Conservation (phyloP, 257 asterid genomes). For the Solanum infundibuliforme region DNA sequence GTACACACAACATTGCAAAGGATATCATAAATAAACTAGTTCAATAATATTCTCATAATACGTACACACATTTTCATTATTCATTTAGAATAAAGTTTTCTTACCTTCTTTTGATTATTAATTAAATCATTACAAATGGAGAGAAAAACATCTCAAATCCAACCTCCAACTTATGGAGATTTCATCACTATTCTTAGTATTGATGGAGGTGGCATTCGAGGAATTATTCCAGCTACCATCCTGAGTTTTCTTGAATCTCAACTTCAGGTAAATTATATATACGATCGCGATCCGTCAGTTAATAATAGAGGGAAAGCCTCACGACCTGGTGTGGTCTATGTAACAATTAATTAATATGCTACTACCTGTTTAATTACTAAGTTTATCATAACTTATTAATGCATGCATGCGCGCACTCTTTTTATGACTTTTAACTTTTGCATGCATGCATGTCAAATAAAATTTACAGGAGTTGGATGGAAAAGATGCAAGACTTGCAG, state of each 20-base stretch:
- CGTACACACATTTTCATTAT: neutral
- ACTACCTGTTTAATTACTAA: neutral
- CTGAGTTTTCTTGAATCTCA: slow-evolving; percentile 37
- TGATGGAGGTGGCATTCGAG: slow-evolving; percentile 56
- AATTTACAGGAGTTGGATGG: slow-evolving; percentile 39
- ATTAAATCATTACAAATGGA: neutral
- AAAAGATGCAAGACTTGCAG: slow-evolving; percentile 43
- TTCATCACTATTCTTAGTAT: slow-evolving; percentile 36
- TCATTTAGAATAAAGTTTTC: neutral
- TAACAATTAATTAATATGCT: neutral
- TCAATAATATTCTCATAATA: neutral
- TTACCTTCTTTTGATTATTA: neutral
- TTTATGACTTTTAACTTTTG: neutral
- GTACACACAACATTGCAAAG: neutral
- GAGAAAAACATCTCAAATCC: slow-evolving; percentile 17
- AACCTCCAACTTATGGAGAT: slow-evolving; percentile 29
- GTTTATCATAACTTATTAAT: neutral
- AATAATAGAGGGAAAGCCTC: neutral
- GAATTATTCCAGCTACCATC: slow-evolving; percentile 33
- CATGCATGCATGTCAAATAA: neutral
- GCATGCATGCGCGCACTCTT: neutral
- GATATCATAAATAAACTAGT: neutral
- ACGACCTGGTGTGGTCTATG: neutral
- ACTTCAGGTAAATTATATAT: slow-evolving; percentile 23
- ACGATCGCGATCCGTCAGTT: neutral